These are phyloP conservation scores for Erodium texanum DNA, from an alignment of 441 rosid species.

Conservation along the genomic window DNA sequence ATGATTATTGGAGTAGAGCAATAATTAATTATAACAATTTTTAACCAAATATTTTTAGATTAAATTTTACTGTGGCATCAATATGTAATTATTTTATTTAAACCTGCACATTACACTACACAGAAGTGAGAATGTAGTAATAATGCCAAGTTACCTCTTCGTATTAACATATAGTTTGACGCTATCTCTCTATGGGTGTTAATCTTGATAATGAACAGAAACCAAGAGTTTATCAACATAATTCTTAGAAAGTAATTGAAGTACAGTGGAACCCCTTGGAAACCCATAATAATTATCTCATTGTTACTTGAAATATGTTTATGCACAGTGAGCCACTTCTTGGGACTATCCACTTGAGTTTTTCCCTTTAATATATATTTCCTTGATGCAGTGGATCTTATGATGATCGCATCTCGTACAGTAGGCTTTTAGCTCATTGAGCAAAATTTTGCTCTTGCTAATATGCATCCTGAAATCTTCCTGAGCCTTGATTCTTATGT, in stretches of 20 bases:
- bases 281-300: background rate
- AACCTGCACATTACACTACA: background rate
- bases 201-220: too few relatives aligned
- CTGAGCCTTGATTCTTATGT: background rate
- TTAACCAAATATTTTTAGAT: too few relatives aligned
- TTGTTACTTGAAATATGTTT: background rate
- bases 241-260: background rate
- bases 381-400: background rate
- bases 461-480: background rate
- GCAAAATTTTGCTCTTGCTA: background rate
- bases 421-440: conserved; percentile 5
- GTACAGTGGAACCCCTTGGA: background rate
- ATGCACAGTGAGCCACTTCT: background rate
- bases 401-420: background rate
- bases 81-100: background rate
- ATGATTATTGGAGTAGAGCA: background rate
- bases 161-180: background rate
- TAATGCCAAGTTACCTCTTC: background rate
- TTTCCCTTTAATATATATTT: background rate
- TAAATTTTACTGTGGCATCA: background rate
- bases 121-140: background rate
- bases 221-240: too few relatives aligned
- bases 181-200: background rate
- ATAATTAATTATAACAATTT: background rate
- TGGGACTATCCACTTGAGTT: background rate